Evolutionary conservation across 768 basidiomycete genomes (phyloP).

Genomic region (Suillus variegatus): DNA sequence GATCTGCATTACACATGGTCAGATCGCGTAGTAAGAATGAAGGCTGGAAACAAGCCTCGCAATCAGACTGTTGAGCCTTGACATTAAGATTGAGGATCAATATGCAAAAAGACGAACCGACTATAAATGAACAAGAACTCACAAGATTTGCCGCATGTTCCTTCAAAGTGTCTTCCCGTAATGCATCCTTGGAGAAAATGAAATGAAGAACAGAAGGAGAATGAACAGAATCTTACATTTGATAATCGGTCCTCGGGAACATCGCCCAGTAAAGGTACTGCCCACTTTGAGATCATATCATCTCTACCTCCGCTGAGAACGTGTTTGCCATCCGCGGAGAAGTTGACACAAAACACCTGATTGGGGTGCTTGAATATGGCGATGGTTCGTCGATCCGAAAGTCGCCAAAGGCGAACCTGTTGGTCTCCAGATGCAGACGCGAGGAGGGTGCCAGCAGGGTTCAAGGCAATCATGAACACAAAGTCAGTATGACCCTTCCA

Average conservation of each 20-base stretch:
- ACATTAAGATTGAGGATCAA: background rate
- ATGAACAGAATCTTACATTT: background rate
- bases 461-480: background rate
- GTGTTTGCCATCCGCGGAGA: background rate
- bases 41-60: background rate
- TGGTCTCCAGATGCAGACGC: background rate
- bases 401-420: background rate
- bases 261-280: background rate
- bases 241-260: background rate
- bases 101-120: background rate
- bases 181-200: background rate
- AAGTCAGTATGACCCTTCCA: background rate
- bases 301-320: background rate
- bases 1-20: background rate
- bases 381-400: background rate
- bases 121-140: background rate
- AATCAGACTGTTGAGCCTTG: background rate
- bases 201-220: background rate
- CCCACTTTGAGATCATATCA: background rate
- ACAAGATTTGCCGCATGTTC: background rate
- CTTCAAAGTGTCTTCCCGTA: background rate
- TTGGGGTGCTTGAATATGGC: background rate
- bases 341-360: background rate
- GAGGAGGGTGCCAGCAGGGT: background rate
- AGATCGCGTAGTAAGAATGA: background rate